Evolutionary conservation across 2,329 filamentous ascomycete species (phyloP).

Genomic region (Fusarium sororula): DNA sequence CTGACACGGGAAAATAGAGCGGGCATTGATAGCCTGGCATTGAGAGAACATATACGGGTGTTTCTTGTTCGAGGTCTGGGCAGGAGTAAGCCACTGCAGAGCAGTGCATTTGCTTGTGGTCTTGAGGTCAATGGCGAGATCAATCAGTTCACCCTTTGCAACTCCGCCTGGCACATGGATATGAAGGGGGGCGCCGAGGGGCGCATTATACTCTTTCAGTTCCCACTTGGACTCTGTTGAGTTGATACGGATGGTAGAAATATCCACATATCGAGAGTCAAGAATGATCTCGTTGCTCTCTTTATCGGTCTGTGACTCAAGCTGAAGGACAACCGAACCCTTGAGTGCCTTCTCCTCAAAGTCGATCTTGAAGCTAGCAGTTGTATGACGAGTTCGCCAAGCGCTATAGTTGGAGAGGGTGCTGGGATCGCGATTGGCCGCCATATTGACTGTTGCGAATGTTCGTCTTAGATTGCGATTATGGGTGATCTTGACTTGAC

Average conservation of each 20-base stretch:
- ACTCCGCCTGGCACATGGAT: constrained; percentile 67
- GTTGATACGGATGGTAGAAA: constrained; percentile 76
- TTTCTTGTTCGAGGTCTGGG: constrained; percentile 94
- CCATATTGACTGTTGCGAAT: constrained; percentile 47
- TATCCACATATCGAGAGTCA: constrained; percentile 85
- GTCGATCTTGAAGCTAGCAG: constrained; percentile 81
- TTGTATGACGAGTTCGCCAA: constrained; percentile 86
- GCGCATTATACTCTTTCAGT: constrained; percentile 74
- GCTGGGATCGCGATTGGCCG: constrained; percentile 76
- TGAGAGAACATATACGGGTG: constrained; percentile 98
- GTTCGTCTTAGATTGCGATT: constrained; percentile 40
- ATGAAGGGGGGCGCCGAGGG: constrained; percentile 77
- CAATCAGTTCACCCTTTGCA: constrained; percentile 61
- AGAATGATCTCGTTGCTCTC: constrained; percentile 81
- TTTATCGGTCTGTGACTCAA: constrained; percentile 80
- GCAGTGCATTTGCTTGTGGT: constrained; percentile 92
- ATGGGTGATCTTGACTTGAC: constrained; percentile 35
- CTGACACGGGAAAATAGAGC: constrained; percentile 95
- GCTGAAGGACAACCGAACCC: constrained; percentile 78
- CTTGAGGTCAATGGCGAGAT: constrained; percentile 72
- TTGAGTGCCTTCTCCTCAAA: constrained; percentile 81
- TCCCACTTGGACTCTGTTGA: constrained; percentile 72
- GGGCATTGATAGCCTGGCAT: constrained; percentile 94
- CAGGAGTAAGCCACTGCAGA: constrained; percentile 92
- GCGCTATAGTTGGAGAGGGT: constrained; percentile 92